These are phyloP conservation scores for Candida anglica DNA, from an alignment of 805 yeast species.

Conservation along the genomic window DNA sequence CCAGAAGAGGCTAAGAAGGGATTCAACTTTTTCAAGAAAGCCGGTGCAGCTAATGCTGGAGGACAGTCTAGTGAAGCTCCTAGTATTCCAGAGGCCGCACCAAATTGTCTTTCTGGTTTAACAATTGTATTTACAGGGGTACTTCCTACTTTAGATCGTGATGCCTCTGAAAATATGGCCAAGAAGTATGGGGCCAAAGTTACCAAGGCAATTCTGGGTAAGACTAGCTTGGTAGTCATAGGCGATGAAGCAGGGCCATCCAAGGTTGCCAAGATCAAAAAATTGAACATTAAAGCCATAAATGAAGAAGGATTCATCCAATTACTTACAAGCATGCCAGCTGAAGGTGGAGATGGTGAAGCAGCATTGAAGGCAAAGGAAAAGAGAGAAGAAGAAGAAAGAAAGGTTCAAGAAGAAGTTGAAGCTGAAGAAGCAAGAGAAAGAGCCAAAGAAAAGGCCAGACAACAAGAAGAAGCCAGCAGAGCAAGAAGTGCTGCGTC, in stretches of 20 bases:
- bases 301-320: conserved; percentile 82
- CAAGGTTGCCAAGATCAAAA: conserved; percentile 78
- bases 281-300: conserved; percentile 72
- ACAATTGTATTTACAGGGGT: conserved; percentile 93
- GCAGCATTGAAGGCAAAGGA: conserved; percentile 69
- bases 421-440: conserved; percentile 32
- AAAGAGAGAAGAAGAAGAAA: conserved; percentile 69
- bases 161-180: conserved; percentile 70
- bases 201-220: conserved; percentile 77
- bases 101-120: conserved; percentile 82
- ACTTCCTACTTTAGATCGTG: conserved; percentile 75
- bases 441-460: conserved; percentile 45
- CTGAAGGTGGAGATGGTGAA: conserved; percentile 85
- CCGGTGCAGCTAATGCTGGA: conserved; percentile 13
- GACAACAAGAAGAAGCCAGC: conserved; percentile 25
- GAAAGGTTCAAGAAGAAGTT: conserved; percentile 42
- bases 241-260: conserved; percentile 97
- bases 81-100: conserved; percentile 76
- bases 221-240: conserved; percentile 82
- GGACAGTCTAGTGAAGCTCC: conserved; percentile 29
- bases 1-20: conserved; percentile 50
- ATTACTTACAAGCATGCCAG: conserved; percentile 76
- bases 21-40: conserved; percentile 45
- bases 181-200: conserved; percentile 89
- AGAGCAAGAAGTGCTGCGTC: conserved; percentile 8